Evolutionary conservation across 1,139 yeast genomes (phyloP).

Genomic region (Kurtzmaniella quercitrusa): DNA sequence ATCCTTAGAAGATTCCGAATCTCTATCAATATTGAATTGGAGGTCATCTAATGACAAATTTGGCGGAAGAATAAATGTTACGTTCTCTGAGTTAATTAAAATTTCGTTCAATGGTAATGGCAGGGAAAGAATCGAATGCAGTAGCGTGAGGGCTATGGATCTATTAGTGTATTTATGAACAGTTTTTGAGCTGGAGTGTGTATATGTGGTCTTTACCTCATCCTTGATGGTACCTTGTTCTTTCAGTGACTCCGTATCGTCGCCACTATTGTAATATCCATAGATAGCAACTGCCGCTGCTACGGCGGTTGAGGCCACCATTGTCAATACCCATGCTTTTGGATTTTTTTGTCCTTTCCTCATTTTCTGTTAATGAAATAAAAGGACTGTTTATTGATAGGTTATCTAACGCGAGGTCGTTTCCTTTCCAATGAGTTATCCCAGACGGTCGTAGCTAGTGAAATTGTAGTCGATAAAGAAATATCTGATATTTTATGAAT

Average conservation of each 20-base stretch:
- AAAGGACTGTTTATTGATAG: no score
- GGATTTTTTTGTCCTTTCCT: conserved; percentile 23
- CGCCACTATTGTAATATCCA: conserved; percentile 1
- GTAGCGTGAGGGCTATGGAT: conserved; percentile 41
- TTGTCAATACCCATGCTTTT: conserved; percentile 31
- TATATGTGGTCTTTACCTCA: conserved; percentile 2
- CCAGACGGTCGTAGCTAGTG: no score
- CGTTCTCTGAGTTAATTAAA: conserved; percentile 34
- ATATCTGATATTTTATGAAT: background rate
- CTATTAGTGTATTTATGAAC: conserved; percentile 24
- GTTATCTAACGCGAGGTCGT: no score
- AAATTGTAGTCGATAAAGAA: background rate
- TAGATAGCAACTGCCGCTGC: conserved; percentile 20
- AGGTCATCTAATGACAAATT: conserved; percentile 42
- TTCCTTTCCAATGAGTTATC: no score
- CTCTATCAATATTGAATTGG: conserved; percentile 17
- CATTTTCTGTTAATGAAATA: no score
- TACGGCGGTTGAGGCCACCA: conserved; percentile 35
- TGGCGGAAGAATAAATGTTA: conserved; percentile 47
- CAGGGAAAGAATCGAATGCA: conserved; percentile 39
- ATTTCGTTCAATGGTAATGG: conserved; percentile 39
- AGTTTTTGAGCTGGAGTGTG: conserved; percentile 7
- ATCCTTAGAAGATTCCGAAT: background rate
- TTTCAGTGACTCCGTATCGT: conserved; percentile 2
- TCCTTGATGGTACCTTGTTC: background rate